Evolutionary conservation across 192 early-diverging fungal genomes (phyloP).

Genomic region (Coemansia sp.): DNA sequence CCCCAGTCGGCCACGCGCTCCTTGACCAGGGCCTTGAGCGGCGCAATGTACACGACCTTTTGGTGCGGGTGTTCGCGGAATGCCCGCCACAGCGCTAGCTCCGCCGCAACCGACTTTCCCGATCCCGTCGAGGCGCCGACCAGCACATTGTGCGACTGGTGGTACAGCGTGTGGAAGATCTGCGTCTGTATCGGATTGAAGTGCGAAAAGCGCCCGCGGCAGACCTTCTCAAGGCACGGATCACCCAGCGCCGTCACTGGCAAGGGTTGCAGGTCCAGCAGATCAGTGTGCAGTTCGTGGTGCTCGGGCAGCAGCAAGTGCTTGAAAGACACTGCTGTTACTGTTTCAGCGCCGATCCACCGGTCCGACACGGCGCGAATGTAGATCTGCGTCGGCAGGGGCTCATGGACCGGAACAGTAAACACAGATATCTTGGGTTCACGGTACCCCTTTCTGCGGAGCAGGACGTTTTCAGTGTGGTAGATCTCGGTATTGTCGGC

Average conservation of each 20-base stretch:
- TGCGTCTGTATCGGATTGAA: constrained; percentile 99
- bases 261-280: constrained; percentile 88
- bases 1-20: constrained; percentile 92
- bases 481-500: constrained; percentile 81
- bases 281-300: constrained; percentile 80
- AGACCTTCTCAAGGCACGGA: constrained; percentile 79
- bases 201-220: constrained; percentile 75
- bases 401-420: constrained; percentile 88
- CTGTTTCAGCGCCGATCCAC: constrained; percentile 89
- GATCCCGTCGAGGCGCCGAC: constrained; percentile 97
- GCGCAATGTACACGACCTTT: constrained; percentile 97
- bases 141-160: constrained; percentile 74
- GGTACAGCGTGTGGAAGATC: constrained; percentile 96
- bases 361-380: constrained; percentile 91
- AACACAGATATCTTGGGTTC: constrained; percentile 71
- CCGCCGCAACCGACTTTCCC: constrained; percentile 95
- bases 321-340: constrained; percentile 82
- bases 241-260: constrained; percentile 81
- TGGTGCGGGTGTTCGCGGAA: constrained; percentile 71
- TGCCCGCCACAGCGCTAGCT: constrained; percentile 91
- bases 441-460: constrained; percentile 62
- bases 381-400: constrained; percentile 84
- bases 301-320: constrained; percentile 86
- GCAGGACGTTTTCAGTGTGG: constrained; percentile 85
- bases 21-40: constrained; percentile 94